phyloP scores from a whole-genome alignment of 2,329 filamentous ascomycete species.

The Penicillium aurantiogriseum region DNA sequence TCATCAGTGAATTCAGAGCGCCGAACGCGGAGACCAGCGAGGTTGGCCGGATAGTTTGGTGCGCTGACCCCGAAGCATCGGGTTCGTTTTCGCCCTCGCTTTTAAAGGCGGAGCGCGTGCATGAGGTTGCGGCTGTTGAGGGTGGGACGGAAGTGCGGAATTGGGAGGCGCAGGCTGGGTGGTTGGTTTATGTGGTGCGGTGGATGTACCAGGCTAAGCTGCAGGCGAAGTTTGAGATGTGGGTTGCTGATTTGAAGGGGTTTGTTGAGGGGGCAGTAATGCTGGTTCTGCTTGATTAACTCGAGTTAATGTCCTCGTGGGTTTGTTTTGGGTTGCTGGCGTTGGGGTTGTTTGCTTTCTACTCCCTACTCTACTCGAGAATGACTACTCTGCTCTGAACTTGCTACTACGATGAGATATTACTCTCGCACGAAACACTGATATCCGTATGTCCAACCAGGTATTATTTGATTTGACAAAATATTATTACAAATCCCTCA shows the following conservation, averaged over 20 bases:
- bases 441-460: background rate
- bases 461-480: background rate
- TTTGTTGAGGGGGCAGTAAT: constrained; percentile 36
- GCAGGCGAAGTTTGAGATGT: constrained; percentile 40
- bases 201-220: constrained; percentile 44
- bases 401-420: no score
- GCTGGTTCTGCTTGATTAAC: background rate
- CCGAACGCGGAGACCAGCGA: constrained; percentile 22
- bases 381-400: no score
- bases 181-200: constrained; percentile 41
- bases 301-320: no score
- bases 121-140: constrained; percentile 45
- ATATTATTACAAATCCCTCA: background rate
- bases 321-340: no score
- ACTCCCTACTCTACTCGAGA: no score
- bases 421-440: background rate
- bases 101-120: constrained; percentile 47
- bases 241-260: constrained; percentile 43
- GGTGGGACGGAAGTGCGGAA: constrained; percentile 38
- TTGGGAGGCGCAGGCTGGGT: constrained; percentile 49
- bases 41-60: constrained; percentile 31
- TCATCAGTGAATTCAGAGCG: constrained; percentile 37
- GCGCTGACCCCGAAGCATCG: constrained; percentile 26
- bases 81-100: constrained; percentile 36
- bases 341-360: background rate